A percentile compares a stretch with the other conserved stretches of the same genome.
Evolutionary conservation across 1,139 yeast genomes (phyloP).

Genomic region (Candida sanyaensis): DNA sequence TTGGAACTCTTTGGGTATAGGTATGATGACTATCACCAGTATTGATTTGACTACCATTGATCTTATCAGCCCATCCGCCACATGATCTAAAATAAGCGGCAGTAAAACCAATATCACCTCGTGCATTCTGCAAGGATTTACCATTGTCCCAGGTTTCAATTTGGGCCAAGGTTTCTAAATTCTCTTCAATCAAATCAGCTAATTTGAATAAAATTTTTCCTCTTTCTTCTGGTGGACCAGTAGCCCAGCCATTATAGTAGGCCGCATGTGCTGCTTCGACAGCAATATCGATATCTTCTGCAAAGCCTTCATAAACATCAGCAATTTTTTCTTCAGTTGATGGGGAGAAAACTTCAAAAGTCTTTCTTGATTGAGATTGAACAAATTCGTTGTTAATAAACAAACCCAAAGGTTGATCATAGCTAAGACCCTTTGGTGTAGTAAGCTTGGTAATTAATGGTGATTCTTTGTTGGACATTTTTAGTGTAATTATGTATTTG

Average conservation of each 20-base stretch:
- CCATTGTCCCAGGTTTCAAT: constrained; percentile 83
- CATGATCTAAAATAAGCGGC: constrained; percentile 67
- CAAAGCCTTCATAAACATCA: constrained; percentile 65
- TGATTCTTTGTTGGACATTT: constrained; percentile 15
- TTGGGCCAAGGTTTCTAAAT: constrained; percentile 59
- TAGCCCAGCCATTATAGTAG: constrained; percentile 42
- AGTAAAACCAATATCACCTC: constrained; percentile 62
- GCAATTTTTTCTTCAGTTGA: constrained; percentile 69
- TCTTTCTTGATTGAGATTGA: constrained; percentile 47
- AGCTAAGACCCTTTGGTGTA: constrained; percentile 59
- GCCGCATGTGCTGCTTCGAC: constrained; percentile 76
- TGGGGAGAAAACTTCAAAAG: constrained; percentile 62
- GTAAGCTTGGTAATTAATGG: constrained; percentile 52
- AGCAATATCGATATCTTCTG: constrained; percentile 73
- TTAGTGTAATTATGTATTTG: background rate
- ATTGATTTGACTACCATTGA: constrained; percentile 66
- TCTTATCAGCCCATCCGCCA: constrained; percentile 86
- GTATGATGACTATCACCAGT: constrained; percentile 63
- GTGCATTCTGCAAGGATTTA: constrained; percentile 59
- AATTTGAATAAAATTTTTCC: constrained; percentile 54
- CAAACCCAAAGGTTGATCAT: constrained; percentile 47
- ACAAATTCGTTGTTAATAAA: constrained; percentile 65
- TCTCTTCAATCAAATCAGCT: constrained; percentile 63
- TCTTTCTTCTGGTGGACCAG: constrained; percentile 48
- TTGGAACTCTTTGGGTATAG: constrained; percentile 62